phyloP scores from a whole-genome alignment of 1,139 yeast genomes.

The Blastobotrys capitulatus region DNA sequence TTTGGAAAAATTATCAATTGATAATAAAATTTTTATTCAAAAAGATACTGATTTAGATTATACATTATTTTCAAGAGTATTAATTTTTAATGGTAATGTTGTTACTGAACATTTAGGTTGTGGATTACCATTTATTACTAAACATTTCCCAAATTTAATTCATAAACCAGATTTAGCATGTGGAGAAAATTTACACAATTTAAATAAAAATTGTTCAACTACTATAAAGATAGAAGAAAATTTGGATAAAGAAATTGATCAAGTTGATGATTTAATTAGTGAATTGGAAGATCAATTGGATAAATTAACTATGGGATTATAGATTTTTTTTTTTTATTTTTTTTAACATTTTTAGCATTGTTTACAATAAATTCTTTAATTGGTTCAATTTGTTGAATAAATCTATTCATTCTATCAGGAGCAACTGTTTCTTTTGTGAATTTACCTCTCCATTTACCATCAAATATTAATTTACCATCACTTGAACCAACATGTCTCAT shows the following conservation, averaged over 20 bases:
- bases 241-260: neutral
- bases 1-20: neutral
- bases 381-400: slow-evolving; percentile 6
- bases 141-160: neutral
- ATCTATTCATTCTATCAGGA: slow-evolving; percentile 5
- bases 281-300: neutral
- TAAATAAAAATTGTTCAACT: neutral
- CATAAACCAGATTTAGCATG: neutral
- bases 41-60: neutral
- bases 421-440: neutral
- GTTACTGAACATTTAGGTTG: neutral
- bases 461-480: slow-evolving; percentile 3
- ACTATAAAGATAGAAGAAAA: neutral
- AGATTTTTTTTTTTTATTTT: neutral
- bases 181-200: neutral
- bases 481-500: slow-evolving; percentile 5
- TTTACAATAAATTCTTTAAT: slow-evolving; percentile 1
- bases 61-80: neutral
- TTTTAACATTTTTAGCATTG: slow-evolving; percentile 2
- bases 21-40: neutral
- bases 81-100: neutral
- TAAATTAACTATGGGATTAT: neutral
- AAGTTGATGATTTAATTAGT: neutral
- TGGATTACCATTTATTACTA: neutral
- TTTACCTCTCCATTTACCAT: slow-evolving; percentile 7